A percentile compares a stretch with the other conserved stretches of the same genome.
Conservation (phyloP, 805 yeast genomes). For the Candida sonorensis region DNA sequence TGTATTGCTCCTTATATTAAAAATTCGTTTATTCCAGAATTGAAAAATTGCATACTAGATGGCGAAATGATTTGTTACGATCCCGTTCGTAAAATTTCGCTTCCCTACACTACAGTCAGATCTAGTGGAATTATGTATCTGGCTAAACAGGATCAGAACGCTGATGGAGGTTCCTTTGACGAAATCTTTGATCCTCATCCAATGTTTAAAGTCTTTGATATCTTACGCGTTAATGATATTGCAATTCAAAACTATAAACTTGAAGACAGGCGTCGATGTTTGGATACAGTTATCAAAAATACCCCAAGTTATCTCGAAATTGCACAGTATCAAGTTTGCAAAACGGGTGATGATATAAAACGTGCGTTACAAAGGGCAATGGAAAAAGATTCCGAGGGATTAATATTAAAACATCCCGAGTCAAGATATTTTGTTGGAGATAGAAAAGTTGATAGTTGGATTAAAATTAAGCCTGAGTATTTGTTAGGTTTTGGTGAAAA, state of each 20-base stretch:
- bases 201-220: conserved; percentile 62
- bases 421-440: conserved; percentile 57
- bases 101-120: conserved; percentile 80
- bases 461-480: conserved; percentile 89
- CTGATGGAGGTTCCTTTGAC: too few species aligned
- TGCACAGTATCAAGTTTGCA: conserved; percentile 33
- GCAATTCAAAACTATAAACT: conserved; percentile 52
- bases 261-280: conserved; percentile 44
- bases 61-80: conserved; percentile 95
- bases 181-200: conserved; percentile 37
- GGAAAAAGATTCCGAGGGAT: conserved; percentile 66
- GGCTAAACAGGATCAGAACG: conserved; percentile 11
- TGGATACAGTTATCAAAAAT: conserved; percentile 35
- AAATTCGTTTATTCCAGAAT: conserved; percentile 20
- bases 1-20: conserved; percentile 28
- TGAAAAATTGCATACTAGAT: conserved; percentile 50
- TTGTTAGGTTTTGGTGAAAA: conserved; percentile 81
- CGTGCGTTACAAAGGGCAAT: conserved; percentile 52
- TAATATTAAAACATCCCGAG: conserved; percentile 61
- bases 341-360: conserved; percentile 46
- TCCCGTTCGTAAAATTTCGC: conserved; percentile 40
- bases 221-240: conserved; percentile 60
- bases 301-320: conserved; percentile 47
- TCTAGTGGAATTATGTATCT: conserved; percentile 56
- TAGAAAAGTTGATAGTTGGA: conserved; percentile 57